phyloP scores from a whole-genome alignment of 805 yeast species.

The Saccharomyces jurei region DNA sequence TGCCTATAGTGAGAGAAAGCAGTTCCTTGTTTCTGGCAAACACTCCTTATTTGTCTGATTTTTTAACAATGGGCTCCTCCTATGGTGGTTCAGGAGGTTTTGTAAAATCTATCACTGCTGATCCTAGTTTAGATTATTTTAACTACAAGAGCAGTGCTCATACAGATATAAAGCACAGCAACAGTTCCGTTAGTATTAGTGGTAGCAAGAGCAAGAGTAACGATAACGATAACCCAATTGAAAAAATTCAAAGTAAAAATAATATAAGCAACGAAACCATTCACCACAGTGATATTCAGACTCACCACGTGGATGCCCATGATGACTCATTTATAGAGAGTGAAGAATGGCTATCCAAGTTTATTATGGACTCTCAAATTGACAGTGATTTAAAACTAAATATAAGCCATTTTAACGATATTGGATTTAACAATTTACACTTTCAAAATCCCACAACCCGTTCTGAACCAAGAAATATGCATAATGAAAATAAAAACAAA shows the following conservation, averaged over 20 bases:
- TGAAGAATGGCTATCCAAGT: constrained; percentile 56
- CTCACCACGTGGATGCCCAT: background rate
- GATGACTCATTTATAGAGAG: background rate
- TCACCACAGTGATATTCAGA: background rate
- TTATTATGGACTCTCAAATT: constrained; percentile 31
- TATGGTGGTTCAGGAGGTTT: constrained; percentile 37
- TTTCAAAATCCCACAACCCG: background rate
- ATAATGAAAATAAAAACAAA: background rate
- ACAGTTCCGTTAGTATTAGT: background rate
- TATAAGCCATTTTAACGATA: constrained; percentile 40
- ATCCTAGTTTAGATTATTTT: constrained; percentile 30
- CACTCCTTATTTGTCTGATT: constrained; percentile 34
- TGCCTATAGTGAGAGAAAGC: background rate
- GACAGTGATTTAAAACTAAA: constrained; percentile 36
- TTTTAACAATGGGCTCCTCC: constrained; percentile 33
- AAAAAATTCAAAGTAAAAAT: background rate
- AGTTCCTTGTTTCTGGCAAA: constrained; percentile 16
- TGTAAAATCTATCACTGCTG: constrained; percentile 16
- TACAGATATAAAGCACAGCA: constrained; percentile 9
- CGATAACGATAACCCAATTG: background rate
- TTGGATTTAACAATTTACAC: constrained; percentile 39
- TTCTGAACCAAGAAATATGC: background rate
- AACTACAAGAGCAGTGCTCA: constrained; percentile 22
- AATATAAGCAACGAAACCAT: background rate
- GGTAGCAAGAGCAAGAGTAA: background rate